Base-by-base conservation (phyloP, 176 grass and related monocot species). In the Alopecurus myosuroides region DNA sequence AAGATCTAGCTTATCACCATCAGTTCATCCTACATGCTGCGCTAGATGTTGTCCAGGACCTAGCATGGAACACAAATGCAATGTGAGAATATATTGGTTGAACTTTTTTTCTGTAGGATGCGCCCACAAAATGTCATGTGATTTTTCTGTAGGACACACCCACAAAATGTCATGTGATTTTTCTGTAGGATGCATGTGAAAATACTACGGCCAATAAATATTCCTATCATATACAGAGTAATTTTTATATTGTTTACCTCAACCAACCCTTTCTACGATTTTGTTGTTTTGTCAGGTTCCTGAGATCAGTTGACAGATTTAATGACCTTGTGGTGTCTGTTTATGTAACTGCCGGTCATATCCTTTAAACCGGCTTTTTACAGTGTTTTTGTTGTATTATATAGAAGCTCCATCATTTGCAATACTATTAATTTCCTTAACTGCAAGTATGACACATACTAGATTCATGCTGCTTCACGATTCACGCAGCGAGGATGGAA, bases 391-490 rank as follows among this genome's bases (percentile, higher is more conserved):
- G 12, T 46, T n/a, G n/a, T n/a, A 6, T 26, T 60, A 60, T 77
- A 41, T 33, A 10, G 71, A 81, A 49, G 17, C 68, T 77, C 22
- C 20, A 87, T 61, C 30, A 46, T 51, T 49, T n/a, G 35, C 14
- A 48, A 3, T 55, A 48, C 56, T 45, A 82, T 68, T 78, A 45
- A 82, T 94, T 82, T 89, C 86, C 76, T 93, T 87, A 88, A 88
- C 73, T 66, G 69, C 53, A 40, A 63, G 44, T 36, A 26, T 76
- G 79, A 34, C 82, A 97, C 94, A 97, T 92, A 91, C 90, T 82
- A 89, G 90, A 92, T 92, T 97, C 74, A 94, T 97, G 90, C 60
- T 97, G 76, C 88, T 97, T 85, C 95, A 97, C 70, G 95, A 97
- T 81, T 92, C 95, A 20, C 88, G 92, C 36, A 94, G 78, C 57